These are phyloP conservation scores for Drosera spatulata DNA, from an alignment of 179 eudicot genomes.

Conservation along the genomic window DNA sequence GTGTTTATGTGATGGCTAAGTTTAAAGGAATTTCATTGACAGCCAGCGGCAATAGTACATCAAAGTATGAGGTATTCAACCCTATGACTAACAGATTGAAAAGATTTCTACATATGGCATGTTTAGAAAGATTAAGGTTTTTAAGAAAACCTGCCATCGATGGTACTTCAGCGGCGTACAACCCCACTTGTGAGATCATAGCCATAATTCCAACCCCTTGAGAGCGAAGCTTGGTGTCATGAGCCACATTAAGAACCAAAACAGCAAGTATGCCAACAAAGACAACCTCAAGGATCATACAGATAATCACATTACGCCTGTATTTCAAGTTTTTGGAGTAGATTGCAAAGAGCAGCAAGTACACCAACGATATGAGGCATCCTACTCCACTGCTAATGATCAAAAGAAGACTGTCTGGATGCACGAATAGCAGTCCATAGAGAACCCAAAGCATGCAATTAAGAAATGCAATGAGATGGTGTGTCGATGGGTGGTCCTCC, in stretches of 20 bases:
- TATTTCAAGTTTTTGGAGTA: constrained; percentile 19
- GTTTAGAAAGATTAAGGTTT: too few relatives aligned
- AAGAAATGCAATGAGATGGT: constrained; percentile 35
- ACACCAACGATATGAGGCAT: constrained; percentile 28
- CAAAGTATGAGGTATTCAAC: too few relatives aligned
- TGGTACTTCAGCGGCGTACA: constrained; percentile 78
- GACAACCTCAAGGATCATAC: constrained; percentile 19
- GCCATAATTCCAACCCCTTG: constrained; percentile 31
- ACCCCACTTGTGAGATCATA: constrained; percentile 35
- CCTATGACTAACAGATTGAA: too few relatives aligned
- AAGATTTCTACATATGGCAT: too few relatives aligned
- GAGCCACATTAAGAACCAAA: constrained; percentile 23
- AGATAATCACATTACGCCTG: constrained; percentile 16
- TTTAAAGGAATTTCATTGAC: too few relatives aligned
- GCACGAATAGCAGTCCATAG: constrained; percentile 55
- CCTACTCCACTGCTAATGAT: constrained; percentile 49
- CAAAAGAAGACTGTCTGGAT: constrained; percentile 39
- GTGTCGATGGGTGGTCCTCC: constrained; percentile 45
- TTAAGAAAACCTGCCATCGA: too few relatives aligned
- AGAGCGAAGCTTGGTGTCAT: constrained; percentile 27
- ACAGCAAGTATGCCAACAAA: constrained; percentile 17
- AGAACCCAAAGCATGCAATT: constrained; percentile 51
- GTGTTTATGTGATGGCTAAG: too few relatives aligned
- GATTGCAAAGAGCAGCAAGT: constrained; percentile 22
- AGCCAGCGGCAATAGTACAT: too few relatives aligned